Base-by-base conservation (phyloP, 495 filamentous ascomycete species). In the Podospora bellae-mahoneyi region DNA sequence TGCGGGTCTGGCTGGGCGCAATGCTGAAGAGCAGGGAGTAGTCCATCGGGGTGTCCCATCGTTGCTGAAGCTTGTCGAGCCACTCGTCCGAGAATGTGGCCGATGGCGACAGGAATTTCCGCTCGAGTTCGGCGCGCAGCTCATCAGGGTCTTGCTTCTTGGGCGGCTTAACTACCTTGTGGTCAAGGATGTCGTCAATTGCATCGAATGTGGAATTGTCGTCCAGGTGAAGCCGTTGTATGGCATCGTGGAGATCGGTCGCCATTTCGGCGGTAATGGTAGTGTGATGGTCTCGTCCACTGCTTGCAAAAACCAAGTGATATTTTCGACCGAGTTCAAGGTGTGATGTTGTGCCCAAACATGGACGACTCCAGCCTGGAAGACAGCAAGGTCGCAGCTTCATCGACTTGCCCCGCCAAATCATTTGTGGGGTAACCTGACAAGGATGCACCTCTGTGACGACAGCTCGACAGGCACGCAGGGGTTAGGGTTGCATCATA, bases 1-100 rank as follows among this genome's bases (percentile, higher is more conserved):
- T 97, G 64, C 95, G 89, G 3, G 92, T 91, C 80, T 98, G 96
- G 0, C 93, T 97, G 18, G 93, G 92, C 7, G 92, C 92, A 54
- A 98, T 82, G 66, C 89, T 86, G 80, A 97, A 97, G 23, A 97
- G 85, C 62, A 91, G 86, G 19, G 86, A 86, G 75, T 91, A 89
- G 71, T 96, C 88, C 44, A 87, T 84, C 13, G 92, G 84, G 58
- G 86, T 82, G 66, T 97, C 91, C 94, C 93, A 98, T 79, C 93
- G 86, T 86, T 91, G 91, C 78, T 99, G 95, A 23, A 99, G 77
- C 55, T 85, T 84, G 77, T 97, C 92, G 61, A 98, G 82, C 95
- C 94, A 98, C 75, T 88, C 86, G 2, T 84, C 78, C 56, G 88
- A 90, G 78, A 98, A 97, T 2, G 81, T 81, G 6, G 88, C 84